Percentiles rank a stretch among this genome's conserved stretches.
phyloP scores from a whole-genome alignment of 2,329 filamentous ascomycete genomes.

The Elsinoe batatas region DNA sequence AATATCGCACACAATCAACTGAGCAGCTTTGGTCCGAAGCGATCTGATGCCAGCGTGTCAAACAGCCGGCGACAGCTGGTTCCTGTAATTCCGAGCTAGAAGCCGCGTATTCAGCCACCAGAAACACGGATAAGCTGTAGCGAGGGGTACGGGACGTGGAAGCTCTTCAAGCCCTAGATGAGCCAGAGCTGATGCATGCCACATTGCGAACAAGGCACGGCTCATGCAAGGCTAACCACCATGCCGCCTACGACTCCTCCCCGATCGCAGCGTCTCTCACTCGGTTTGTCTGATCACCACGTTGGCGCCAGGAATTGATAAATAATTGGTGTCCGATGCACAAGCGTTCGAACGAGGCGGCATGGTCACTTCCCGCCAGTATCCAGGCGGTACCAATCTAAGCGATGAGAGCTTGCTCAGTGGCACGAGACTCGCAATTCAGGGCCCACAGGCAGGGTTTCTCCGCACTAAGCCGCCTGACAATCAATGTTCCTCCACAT shows the following conservation, averaged over 20 bases:
- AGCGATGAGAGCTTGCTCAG: neutral
- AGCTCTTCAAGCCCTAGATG: neutral
- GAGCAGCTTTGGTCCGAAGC: too few relatives aligned
- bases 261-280: neutral
- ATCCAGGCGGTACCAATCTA: neutral
- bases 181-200: neutral
- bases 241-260: neutral
- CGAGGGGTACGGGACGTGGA: neutral
- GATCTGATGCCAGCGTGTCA: too few relatives aligned
- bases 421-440: constrained; percentile 1
- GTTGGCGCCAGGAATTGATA: constrained; percentile 6
- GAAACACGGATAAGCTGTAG: neutral
- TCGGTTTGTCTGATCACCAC: neutral
- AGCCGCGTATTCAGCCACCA: neutral
- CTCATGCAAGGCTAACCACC: constrained; percentile 5
- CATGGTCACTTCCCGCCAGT: neutral
- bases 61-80: too few relatives aligned
- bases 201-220: constrained; percentile 3
- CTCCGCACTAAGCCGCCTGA: constrained; percentile 4
- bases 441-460: constrained; percentile 2
- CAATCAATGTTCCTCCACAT: constrained; percentile 8
- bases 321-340: neutral
- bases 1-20: neutral
- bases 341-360: neutral
- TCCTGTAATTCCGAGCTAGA: neutral